Evolutionary conservation across 352 stramenopile species (phyloP), one percentile per base, ranked within the genome.

Genomic region (Globisporangium uncinulatum): DNA sequence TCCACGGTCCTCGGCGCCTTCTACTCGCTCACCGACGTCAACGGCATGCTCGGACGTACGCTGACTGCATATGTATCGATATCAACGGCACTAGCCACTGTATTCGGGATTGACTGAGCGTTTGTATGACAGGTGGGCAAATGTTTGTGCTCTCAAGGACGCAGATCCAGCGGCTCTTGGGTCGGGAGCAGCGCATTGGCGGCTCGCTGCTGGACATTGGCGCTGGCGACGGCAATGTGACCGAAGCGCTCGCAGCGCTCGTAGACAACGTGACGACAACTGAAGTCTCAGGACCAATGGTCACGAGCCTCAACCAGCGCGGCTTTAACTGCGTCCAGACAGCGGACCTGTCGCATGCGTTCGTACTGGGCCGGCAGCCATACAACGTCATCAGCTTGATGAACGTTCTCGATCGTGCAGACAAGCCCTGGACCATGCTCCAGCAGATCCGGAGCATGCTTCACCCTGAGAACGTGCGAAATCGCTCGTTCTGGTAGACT

Each of bases 331-430:
- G 73, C 55, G 73, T 90, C 15, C 69, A 89, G 68, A 89, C 76
- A 1, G 76, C 73, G 52, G 82, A 90, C 43, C 63, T 94, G 37
- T 67, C 77, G 29, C 80, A 90, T 51, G 69, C 79, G 31, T 72
- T 86, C 52, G 72, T 94, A n/a, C 59, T 82, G 46, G 79, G 73
- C 42, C 61, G 74, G 20, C 78, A 83, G 14, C 83, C 79, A 5
- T 94, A 86, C 71, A 80, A 85, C 36, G 76, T 93, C 56, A 93
- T 93, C 70, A 92, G 84, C 59, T 64, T 94, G 31, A 70, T 94
- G 50, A 94, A 94, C 58, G 84, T 94, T 8, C 56, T 94, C 0
- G 84, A 94, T 44, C 84, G 84, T 3, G 80, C 82, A 0, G 82
- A 94, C 66, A 89, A 87, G 39, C 84, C 84, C 5, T 56, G 79